Base-by-base conservation (phyloP, 2,329 filamentous ascomycete genomes). In the Talaromyces marneffei region DNA sequence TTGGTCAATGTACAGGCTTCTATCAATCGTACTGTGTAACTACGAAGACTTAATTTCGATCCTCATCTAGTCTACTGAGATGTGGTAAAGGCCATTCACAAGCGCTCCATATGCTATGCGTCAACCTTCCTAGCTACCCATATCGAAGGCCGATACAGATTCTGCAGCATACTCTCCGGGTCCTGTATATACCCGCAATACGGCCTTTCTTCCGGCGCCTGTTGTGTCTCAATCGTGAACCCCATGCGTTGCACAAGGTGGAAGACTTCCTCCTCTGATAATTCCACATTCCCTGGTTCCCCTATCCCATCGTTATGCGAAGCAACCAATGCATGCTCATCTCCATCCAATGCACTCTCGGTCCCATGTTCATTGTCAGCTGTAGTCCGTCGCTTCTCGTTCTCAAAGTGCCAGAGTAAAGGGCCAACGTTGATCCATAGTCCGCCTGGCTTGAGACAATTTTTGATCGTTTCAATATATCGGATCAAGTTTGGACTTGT, bases 361-460 rank as follows among this genome's bases (percentile, higher is more conserved):
- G 79, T 77, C 35, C 82, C 80, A 42, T 79, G 77, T 35, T 65
- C 59, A 6, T 61, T 64, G 18, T 66, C 63, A 14, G 59, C 37
- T 12, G 66, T 65, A 1, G 64, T 62, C 35, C 66, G 63, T 29
- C 71, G 54, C 33, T 62, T 66, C 6, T 67, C 70, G 66, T 91
- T 88, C 72, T 95, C 91, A 73, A 95, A 97, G 74, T 99, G 95
- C 94, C 94, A 99, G 42, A 97, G 79, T 59, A 99, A 77, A 0
- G 94, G 94, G 0, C 94, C 94, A 25, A 96, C 79, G 70, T 99
- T 99, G 70, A 96, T 83, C 80, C 96, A 90, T 3, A 96, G 69
- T 0, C 94, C 94, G 27, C 89, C 89, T 0, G 85, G 80, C 66
- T 84, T 86, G 55, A 99, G 82, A 69, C 92, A 95, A 70, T 89